phyloP scores from a whole-genome alignment of 345 rosid genomes.

The Jatropha curcas region DNA sequence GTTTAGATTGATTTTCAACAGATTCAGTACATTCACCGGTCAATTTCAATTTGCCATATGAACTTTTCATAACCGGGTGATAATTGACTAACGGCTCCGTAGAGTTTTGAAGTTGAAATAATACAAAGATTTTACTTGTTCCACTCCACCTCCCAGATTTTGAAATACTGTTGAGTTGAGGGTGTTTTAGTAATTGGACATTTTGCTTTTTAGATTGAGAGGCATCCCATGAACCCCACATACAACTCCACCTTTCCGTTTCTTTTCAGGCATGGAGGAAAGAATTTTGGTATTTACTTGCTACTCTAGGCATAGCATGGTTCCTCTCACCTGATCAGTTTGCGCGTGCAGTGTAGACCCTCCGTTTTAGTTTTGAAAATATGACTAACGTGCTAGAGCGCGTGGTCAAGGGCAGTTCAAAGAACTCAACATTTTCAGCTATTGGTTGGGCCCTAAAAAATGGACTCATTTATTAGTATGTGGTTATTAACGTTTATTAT shows the following conservation, averaged over 20 bases:
- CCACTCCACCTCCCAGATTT: no score
- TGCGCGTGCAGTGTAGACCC: not conserved
- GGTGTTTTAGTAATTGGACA: not conserved
- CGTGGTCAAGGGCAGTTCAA: not conserved
- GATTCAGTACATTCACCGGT: no score
- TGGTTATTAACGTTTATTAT: no score
- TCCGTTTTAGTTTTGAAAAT: not conserved
- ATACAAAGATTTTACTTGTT: no score
- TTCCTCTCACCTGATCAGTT: not conserved
- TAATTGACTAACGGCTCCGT: no score
- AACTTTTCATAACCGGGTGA: no score
- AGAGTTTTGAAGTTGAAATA: no score
- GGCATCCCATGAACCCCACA: slow-evolving; percentile 14
- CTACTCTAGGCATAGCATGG: not conserved
- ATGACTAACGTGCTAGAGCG: not conserved
- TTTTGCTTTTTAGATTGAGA: not conserved
- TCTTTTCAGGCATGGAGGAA: slow-evolving; percentile 26
- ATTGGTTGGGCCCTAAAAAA: not conserved
- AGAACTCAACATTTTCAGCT: not conserved
- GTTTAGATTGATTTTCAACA: no score
- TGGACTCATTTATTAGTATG: no score
- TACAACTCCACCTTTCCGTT: not conserved
- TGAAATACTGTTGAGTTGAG: no score
- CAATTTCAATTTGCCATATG: no score
- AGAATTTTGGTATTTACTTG: slow-evolving; percentile 19